phyloP scores from a whole-genome alignment of 805 yeast genomes.

The Wickerhamiella hasegawae region DNA sequence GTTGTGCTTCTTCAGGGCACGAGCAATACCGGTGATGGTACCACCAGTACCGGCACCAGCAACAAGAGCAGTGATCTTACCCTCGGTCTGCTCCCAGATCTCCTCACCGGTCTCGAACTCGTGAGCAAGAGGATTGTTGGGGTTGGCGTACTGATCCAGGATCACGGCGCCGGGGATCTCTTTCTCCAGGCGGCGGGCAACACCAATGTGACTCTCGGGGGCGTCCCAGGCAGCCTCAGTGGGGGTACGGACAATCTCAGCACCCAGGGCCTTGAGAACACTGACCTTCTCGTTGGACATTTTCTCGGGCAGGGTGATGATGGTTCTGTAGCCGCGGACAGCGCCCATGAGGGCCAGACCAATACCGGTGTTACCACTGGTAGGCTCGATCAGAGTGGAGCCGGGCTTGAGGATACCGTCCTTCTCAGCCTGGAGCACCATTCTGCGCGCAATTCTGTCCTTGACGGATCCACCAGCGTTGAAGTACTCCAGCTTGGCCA shows the following conservation, averaged over 20 bases:
- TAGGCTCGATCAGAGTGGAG: constrained; percentile 65
- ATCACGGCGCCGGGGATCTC: constrained; percentile 77
- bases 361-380: constrained; percentile 85
- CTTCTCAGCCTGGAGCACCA: constrained; percentile 75
- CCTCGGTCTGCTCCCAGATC: constrained; percentile 66
- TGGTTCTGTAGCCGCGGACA: constrained; percentile 71
- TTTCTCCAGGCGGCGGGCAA: constrained; percentile 60
- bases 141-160: constrained; percentile 67
- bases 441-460: constrained; percentile 74
- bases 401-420: constrained; percentile 73
- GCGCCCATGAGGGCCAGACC: constrained; percentile 81
- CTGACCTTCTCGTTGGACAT: constrained; percentile 85
- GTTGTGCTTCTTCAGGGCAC: constrained; percentile 57
- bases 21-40: constrained; percentile 70
- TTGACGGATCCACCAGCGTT: constrained; percentile 85
- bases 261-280: constrained; percentile 76
- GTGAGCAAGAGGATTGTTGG: constrained; percentile 70
- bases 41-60: constrained; percentile 97
- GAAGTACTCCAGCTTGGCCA: constrained; percentile 67
- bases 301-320: constrained; percentile 78
- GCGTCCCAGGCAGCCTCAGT: constrained; percentile 89
- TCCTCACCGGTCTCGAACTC: constrained; percentile 73
- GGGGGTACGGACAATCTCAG: constrained; percentile 81
- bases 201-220: constrained; percentile 84
- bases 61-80: constrained; percentile 54